Conservation (phyloP, 805 yeast species). For the Maudiozyma serrabonitensis region DNA sequence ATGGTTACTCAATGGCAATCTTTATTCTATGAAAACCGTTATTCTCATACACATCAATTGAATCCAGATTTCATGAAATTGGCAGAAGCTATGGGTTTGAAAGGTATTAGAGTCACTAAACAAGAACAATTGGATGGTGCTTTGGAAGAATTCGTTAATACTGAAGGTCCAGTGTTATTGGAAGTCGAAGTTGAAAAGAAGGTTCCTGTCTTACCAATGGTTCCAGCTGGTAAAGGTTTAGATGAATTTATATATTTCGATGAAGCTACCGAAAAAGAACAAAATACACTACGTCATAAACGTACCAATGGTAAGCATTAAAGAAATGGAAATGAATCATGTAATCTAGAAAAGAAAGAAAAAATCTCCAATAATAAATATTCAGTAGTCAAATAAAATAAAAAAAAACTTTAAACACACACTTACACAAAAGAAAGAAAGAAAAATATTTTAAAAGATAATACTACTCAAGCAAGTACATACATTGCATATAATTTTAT, state of each 20-base stretch:
- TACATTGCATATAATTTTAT: neutral
- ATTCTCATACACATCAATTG: constrained; percentile 93
- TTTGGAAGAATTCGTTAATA: constrained; percentile 59
- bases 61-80: constrained; percentile 91
- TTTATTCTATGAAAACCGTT: constrained; percentile 90
- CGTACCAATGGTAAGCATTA: constrained; percentile 68
- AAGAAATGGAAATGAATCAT: constrained; percentile 1
- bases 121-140: constrained; percentile 56
- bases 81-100: constrained; percentile 89
- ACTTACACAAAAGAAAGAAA: too few relatives aligned
- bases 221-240: constrained; percentile 89
- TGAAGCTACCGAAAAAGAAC: constrained; percentile 66
- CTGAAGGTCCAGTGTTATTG: constrained; percentile 76
- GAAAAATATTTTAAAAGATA: neutral
- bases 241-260: constrained; percentile 89
- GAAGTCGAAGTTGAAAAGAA: constrained; percentile 84
- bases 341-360: neutral
- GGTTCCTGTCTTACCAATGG: constrained; percentile 97
- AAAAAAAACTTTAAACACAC: too few relatives aligned
- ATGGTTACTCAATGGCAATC: constrained; percentile 99
- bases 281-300: constrained; percentile 53
- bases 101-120: constrained; percentile 63
- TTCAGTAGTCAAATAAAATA: too few relatives aligned
- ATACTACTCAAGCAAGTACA: neutral
- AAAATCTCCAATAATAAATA: too few relatives aligned